Percentiles rank a stretch among this genome's conserved stretches.
Evolutionary conservation across 2,329 filamentous ascomycete species (phyloP).

Genomic region (Botryosphaeria dothidea): DNA sequence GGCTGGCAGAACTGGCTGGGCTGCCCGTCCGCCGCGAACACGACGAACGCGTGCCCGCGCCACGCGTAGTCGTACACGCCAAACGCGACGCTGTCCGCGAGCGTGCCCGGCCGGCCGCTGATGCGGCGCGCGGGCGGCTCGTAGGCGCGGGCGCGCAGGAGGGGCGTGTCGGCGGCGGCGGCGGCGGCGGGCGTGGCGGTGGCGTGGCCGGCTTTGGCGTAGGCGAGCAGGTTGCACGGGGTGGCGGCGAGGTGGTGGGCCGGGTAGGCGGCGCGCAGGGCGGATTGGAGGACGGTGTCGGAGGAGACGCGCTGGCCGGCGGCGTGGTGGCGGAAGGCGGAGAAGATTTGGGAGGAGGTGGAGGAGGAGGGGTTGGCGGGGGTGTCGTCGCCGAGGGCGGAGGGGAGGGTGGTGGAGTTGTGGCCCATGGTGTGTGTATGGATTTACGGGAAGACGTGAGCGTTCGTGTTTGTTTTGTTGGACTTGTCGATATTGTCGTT

Average conservation of each 20-base stretch:
- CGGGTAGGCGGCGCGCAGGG: conserved; percentile 45
- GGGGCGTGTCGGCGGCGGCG: conserved; percentile 35
- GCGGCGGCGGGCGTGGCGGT: conserved; percentile 44
- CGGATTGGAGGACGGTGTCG: conserved; percentile 44
- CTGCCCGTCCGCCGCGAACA: conserved; percentile 35
- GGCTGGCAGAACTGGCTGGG: conserved; percentile 23
- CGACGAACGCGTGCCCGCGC: conserved; percentile 29
- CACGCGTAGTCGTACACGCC: conserved; percentile 25
- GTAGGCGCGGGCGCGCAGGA: conserved; percentile 40
- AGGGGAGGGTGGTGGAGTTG: neutral
- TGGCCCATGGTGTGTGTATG: neutral
- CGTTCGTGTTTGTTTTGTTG: neutral
- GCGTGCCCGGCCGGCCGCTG: neutral
- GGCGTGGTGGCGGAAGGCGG: conserved; percentile 45
- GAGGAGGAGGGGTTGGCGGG: too few relatives aligned
- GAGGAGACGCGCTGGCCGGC: conserved; percentile 45
- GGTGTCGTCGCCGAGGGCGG: neutral
- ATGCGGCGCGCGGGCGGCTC: conserved; percentile 35
- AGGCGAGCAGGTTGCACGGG: conserved; percentile 41
- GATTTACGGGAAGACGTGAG: neutral
- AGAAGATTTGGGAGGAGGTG: neutral
- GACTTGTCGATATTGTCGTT: neutral
- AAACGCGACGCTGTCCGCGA: neutral
- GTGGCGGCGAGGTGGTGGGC: conserved; percentile 13
- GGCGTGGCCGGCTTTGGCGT: conserved; percentile 45